Percentiles rank a stretch among this genome's conserved stretches.
Conservation (phyloP, 148 eudicot species). For the Limonium bicolor region DNA sequence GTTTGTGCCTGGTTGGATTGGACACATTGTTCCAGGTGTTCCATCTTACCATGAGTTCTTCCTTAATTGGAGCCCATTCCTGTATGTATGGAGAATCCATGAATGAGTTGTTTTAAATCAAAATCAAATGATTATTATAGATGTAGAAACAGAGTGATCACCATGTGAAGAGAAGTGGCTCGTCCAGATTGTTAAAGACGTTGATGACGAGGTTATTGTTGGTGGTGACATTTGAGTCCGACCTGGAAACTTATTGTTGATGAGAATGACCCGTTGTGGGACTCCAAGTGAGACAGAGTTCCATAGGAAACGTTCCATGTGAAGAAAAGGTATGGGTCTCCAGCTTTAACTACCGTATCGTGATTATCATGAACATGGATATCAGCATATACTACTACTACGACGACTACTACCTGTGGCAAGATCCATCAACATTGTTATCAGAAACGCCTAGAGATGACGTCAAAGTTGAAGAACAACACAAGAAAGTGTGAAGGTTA, state of each 20-base stretch:
- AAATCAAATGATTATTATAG: too few relatives aligned
- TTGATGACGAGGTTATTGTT: constrained; percentile 52
- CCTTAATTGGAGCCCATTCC: constrained; percentile 52
- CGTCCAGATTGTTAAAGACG: constrained; percentile 54
- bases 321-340: constrained; percentile 42
- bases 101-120: too few relatives aligned
- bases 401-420: too few relatives aligned
- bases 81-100: background rate
- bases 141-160: too few relatives aligned
- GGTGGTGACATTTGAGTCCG: constrained; percentile 43
- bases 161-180: constrained; percentile 53
- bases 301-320: constrained; percentile 47
- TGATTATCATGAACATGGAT: constrained; percentile 15
- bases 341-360: constrained; percentile 34
- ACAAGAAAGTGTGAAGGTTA: too few relatives aligned
- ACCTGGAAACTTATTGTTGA: constrained; percentile 50
- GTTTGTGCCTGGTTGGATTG: constrained; percentile 46
- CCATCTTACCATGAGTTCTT: constrained; percentile 71
- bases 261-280: constrained; percentile 46
- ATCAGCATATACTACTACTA: constrained; percentile 17
- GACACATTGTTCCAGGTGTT: constrained; percentile 39
- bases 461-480: too few relatives aligned
- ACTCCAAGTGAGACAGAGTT: constrained; percentile 37
- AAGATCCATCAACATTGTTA: too few relatives aligned
- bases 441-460: too few relatives aligned